phyloP scores from a whole-genome alignment of 352 stramenopile species.

The Phytophthora pini region DNA sequence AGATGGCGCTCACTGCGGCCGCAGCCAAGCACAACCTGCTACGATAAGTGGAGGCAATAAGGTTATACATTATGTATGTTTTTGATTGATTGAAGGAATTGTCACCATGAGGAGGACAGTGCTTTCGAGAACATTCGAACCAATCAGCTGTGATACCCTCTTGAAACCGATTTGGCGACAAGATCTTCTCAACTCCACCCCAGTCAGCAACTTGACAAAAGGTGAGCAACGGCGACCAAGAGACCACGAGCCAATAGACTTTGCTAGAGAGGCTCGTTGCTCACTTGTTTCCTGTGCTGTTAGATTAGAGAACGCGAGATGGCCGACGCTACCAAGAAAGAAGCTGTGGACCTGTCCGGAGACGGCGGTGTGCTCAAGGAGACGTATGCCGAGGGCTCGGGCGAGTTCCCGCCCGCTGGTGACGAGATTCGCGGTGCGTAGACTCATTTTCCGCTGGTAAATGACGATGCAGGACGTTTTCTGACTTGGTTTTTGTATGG shows the following conservation, averaged over 20 bases:
- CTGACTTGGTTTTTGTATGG: conserved; percentile 5
- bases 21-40: conserved; percentile 81
- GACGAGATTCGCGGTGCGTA: conserved; percentile 84
- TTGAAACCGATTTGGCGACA: conserved; percentile 13
- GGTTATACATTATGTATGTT: too few relatives aligned
- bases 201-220: conserved; percentile 31
- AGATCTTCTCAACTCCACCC: conserved; percentile 19
- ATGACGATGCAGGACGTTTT: not conserved
- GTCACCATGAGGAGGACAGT: not conserved
- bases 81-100: not conserved
- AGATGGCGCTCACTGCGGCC: conserved; percentile 63
- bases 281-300: too few relatives aligned
- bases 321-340: conserved; percentile 47
- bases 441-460: not conserved
- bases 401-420: conserved; percentile 77
- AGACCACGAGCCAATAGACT: too few relatives aligned
- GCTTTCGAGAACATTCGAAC: conserved; percentile 60
- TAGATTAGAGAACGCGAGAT: conserved; percentile 32
- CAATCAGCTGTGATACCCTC: conserved; percentile 15
- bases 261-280: too few relatives aligned
- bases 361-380: conserved; percentile 94
- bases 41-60: conserved; percentile 34
- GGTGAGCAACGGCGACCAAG: conserved; percentile 6
- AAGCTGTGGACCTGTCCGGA: conserved; percentile 76
- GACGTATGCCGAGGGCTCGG: conserved; percentile 89